phyloP scores from a whole-genome alignment of 2,329 filamentous ascomycete genomes.

The Nigrospora sphaerica region DNA sequence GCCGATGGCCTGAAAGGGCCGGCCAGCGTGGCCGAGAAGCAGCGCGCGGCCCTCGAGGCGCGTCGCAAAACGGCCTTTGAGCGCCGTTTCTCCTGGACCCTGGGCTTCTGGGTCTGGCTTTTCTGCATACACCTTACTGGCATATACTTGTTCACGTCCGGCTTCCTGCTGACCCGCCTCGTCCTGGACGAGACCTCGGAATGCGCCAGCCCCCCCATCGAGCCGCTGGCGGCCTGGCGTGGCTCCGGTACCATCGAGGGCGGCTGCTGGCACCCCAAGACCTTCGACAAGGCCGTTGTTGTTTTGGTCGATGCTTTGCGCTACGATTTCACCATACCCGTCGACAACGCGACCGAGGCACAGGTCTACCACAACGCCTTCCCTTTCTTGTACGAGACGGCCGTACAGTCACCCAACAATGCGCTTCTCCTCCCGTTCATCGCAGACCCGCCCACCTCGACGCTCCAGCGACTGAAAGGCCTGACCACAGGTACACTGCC shows the following conservation, averaged over 20 bases:
- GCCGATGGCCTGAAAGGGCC: constrained; percentile 20
- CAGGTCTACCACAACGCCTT: constrained; percentile 81
- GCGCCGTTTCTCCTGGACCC: constrained; percentile 47
- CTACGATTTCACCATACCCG: constrained; percentile 93
- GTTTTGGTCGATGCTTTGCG: constrained; percentile 88
- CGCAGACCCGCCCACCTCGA: constrained; percentile 91
- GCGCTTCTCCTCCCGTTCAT: constrained; percentile 93
- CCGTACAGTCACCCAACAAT: constrained; percentile 65
- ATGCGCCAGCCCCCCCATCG: constrained; percentile 63
- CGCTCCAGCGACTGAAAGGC: constrained; percentile 85
- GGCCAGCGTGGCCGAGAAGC: constrained; percentile 32
- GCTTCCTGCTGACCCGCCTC: constrained; percentile 83
- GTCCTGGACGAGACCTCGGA: constrained; percentile 71
- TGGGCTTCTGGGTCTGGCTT: constrained; percentile 64
- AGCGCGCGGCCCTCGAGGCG: constrained; percentile 39
- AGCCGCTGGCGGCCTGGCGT: constrained; percentile 34
- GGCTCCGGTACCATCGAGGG: constrained; percentile 38
- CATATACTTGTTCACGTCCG: constrained; percentile 87
- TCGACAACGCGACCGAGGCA: constrained; percentile 41
- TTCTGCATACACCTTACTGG: constrained; percentile 70
- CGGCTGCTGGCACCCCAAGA: constrained; percentile 95
- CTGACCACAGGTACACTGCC: constrained; percentile 91
- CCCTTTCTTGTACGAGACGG: constrained; percentile 78
- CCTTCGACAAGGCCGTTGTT: constrained; percentile 85
- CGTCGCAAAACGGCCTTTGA: constrained; percentile 43